Percentiles rank a stretch among this genome's conserved stretches.
phyloP scores from a whole-genome alignment of 352 stramenopile genomes.

The Plasmopara halstedii region DNA sequence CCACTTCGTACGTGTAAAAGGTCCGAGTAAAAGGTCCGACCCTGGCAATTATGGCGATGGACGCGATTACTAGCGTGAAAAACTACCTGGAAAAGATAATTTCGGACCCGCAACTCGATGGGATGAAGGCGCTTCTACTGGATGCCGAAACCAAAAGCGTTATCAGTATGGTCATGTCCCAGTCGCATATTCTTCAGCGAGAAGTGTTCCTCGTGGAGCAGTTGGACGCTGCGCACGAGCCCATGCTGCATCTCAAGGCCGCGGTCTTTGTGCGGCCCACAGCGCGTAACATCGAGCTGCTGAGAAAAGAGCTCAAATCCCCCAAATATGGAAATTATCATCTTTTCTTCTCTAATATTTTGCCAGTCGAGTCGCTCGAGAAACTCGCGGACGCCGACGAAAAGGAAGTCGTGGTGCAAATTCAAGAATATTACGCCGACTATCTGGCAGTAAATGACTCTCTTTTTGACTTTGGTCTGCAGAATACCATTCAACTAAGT shows the following conservation, averaged over 20 bases:
- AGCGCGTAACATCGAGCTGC: constrained; percentile 85
- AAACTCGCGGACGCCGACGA: constrained; percentile 95
- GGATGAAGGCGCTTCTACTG: constrained; percentile 97
- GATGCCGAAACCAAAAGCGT: constrained; percentile 93
- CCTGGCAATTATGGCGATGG: constrained; percentile 34
- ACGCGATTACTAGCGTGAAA: constrained; percentile 61
- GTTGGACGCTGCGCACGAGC: constrained; percentile 78
- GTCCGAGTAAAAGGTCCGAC: constrained; percentile 8
- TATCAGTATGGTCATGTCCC: constrained; percentile 93
- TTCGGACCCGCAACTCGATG: constrained; percentile 70
- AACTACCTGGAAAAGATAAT: constrained; percentile 83
- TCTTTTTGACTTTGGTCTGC: constrained; percentile 95
- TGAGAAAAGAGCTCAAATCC: constrained; percentile 88
- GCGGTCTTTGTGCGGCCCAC: constrained; percentile 93
- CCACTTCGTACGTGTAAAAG: background rate
- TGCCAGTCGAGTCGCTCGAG: constrained; percentile 90
- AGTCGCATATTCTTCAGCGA: constrained; percentile 93
- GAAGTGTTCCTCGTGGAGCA: constrained; percentile 95
- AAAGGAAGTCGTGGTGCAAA: constrained; percentile 88
- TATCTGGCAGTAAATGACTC: constrained; percentile 97
- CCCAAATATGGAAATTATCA: constrained; percentile 98
- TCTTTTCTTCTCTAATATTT: constrained; percentile 98
- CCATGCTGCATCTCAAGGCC: constrained; percentile 92
- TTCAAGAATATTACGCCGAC: constrained; percentile 99
- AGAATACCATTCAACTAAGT: constrained; percentile 43